These are phyloP conservation scores for Zostera marina DNA, from an alignment of 116 monocot species.

Conservation along the genomic window DNA sequence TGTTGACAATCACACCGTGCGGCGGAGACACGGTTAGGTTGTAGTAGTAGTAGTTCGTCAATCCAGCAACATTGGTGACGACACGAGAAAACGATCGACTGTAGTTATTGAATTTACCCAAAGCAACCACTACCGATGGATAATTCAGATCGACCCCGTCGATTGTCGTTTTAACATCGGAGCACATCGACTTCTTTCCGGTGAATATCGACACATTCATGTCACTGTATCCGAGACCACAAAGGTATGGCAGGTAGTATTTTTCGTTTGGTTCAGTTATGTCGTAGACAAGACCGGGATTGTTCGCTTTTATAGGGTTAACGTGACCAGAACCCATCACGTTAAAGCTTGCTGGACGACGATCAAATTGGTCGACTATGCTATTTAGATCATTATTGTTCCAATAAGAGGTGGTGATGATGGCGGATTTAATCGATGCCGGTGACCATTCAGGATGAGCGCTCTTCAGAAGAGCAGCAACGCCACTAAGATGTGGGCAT, in stretches of 20 bases:
- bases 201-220: not conserved
- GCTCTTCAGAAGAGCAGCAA: slow-evolving; percentile 8
- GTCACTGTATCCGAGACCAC: slow-evolving; percentile 5
- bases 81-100: not conserved
- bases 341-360: not conserved
- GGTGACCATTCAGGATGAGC: slow-evolving; percentile 9
- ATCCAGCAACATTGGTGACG: not conserved
- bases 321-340: slow-evolving; percentile 11
- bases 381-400: not conserved
- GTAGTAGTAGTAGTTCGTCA: not conserved
- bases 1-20: not conserved
- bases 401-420: slow-evolving; percentile 6
- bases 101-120: not conserved
- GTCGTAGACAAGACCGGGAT: slow-evolving; percentile 11
- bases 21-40: not conserved
- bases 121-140: slow-evolving; percentile 3
- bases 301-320: not conserved
- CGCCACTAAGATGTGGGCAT: slow-evolving; percentile 10
- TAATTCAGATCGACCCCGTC: slow-evolving; percentile 4
- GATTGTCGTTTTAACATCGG: not conserved
- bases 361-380: not conserved
- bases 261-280: not conserved
- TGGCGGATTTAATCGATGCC: slow-evolving; percentile 10
- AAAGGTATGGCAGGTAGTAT: slow-evolving; percentile 7
- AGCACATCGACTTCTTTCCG: not conserved